Evolutionary conservation across 225 moss, liverwort and hornwort genomes (phyloP).

Genomic region (Anthoceros angustus): DNA sequence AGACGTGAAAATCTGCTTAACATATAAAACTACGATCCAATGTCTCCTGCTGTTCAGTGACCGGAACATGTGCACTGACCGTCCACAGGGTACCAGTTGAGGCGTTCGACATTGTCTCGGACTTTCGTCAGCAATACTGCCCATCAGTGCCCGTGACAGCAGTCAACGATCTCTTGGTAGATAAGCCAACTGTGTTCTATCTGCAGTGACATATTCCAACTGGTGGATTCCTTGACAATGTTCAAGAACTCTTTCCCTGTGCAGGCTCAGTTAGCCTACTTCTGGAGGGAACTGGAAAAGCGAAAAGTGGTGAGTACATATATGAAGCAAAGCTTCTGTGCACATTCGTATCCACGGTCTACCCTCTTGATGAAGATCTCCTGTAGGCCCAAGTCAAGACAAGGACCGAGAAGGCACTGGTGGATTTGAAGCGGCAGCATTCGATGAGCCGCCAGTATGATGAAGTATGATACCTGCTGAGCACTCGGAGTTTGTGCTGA

Average conservation of each 20-base stretch:
- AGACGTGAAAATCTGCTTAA: not conserved
- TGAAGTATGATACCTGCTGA: not conserved
- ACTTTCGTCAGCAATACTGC: conserved; percentile 21
- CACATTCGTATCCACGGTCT: not conserved
- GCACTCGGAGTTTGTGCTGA: no score
- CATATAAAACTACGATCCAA: not conserved
- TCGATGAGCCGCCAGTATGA: not conserved
- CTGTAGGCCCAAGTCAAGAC: conserved; percentile 7
- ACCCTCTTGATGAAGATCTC: not conserved
- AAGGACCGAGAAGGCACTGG: conserved; percentile 11
- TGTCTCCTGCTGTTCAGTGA: not conserved
- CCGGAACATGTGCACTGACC: conserved; percentile 9
- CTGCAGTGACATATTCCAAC: not conserved
- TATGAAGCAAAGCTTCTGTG: not conserved
- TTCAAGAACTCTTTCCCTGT: not conserved
- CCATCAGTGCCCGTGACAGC: conserved; percentile 14
- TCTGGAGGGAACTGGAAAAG: conserved; percentile 18
- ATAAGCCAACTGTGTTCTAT: not conserved
- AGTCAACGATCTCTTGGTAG: conserved; percentile 25
- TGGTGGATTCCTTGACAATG: not conserved
- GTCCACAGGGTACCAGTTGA: conserved; percentile 17
- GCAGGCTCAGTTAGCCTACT: conserved; percentile 16
- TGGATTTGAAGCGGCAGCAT: conserved; percentile 21
- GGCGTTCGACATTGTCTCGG: conserved; percentile 19
- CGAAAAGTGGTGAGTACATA: conserved; percentile 9